Percentiles rank a stretch among this genome's conserved stretches.
These are phyloP conservation scores for Stagonosporopsis tanaceti DNA, from an alignment of 2,329 filamentous ascomycete genomes.

Conservation along the genomic window DNA sequence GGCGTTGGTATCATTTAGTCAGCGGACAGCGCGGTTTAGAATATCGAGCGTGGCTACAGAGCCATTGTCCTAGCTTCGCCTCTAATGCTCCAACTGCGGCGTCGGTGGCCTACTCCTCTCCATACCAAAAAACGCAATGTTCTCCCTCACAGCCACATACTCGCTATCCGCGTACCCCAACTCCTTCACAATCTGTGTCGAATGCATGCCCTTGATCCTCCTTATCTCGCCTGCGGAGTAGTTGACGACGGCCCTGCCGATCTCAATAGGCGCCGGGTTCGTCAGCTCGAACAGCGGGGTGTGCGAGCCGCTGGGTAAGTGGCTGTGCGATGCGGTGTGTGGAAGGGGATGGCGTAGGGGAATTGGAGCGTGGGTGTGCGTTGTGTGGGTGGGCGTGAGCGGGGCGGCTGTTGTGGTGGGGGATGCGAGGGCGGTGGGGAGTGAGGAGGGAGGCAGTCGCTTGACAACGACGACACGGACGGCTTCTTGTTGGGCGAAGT, in stretches of 20 bases:
- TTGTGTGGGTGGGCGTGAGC: slow-evolving; percentile 22
- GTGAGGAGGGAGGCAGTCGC: slow-evolving; percentile 45
- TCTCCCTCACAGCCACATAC: slow-evolving; percentile 88
- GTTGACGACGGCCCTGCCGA: slow-evolving; percentile 89
- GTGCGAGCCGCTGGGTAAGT: slow-evolving; percentile 4
- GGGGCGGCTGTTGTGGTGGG: neutral
- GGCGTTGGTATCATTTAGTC: neutral
- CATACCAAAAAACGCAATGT: slow-evolving; percentile 75
- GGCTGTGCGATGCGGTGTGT: slow-evolving; percentile 15
- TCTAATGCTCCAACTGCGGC: slow-evolving; percentile 28
- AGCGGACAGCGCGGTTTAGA: neutral
- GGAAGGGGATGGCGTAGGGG: slow-evolving; percentile 29
- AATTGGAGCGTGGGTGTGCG: slow-evolving; percentile 30
- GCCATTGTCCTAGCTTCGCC: neutral
- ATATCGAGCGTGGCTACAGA: slow-evolving; percentile 1
- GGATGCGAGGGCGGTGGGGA: neutral
- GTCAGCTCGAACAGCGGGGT: slow-evolving; percentile 41
- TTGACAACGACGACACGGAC: slow-evolving; percentile 85
- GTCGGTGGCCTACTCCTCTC: slow-evolving; percentile 51
- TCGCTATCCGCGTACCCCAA: slow-evolving; percentile 94
- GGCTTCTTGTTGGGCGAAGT: slow-evolving; percentile 90
- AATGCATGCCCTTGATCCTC: slow-evolving; percentile 84
- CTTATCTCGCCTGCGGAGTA: slow-evolving; percentile 87
- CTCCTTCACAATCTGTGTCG: slow-evolving; percentile 78
- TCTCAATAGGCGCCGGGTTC: slow-evolving; percentile 64